phyloP scores from a whole-genome alignment of 768 basidiomycete genomes.

The Naganishia randhawae region DNA sequence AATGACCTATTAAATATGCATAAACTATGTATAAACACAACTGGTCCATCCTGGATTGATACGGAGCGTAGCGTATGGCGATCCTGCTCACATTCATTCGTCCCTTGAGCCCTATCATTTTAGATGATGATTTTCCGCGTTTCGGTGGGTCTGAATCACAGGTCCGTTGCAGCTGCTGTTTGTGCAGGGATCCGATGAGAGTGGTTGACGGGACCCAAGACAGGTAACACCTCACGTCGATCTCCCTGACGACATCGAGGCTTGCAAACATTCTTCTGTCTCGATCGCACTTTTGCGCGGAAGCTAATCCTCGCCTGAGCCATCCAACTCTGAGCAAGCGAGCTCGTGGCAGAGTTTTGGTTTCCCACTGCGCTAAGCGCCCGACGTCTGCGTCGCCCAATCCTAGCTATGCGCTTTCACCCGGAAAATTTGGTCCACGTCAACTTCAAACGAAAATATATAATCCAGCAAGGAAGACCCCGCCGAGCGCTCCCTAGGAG shows the following conservation, averaged over 20 bases:
- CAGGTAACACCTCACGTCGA: no score
- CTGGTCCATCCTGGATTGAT: not conserved
- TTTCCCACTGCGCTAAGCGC: not conserved
- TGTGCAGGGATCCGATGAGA: not conserved
- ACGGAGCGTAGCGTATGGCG: not conserved
- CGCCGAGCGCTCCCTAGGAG: not conserved
- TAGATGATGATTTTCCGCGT: not conserved
- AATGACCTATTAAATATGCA: conserved; percentile 63
- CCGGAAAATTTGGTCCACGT: conserved; percentile 20
- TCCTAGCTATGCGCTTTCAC: not conserved
- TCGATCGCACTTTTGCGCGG: conserved; percentile 5
- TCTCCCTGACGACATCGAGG: conserved; percentile 13
- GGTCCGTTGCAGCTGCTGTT: not conserved
- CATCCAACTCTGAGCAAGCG: not conserved
- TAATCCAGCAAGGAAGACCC: conserved; percentile 12
- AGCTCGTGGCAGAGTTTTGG: no score
- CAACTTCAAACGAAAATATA: conserved; percentile 25
- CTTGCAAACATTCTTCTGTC: not conserved
- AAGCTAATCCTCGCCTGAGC: not conserved
- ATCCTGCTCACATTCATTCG: conserved; percentile 68
- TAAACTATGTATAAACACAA: conserved; percentile 10
- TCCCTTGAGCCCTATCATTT: conserved; percentile 92
- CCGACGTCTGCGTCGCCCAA: not conserved
- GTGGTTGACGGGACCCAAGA: no score
- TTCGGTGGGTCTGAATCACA: not conserved